Conservation (phyloP, 1,284 basidiomycete species). For the Cystobasidium pallidum region DNA sequence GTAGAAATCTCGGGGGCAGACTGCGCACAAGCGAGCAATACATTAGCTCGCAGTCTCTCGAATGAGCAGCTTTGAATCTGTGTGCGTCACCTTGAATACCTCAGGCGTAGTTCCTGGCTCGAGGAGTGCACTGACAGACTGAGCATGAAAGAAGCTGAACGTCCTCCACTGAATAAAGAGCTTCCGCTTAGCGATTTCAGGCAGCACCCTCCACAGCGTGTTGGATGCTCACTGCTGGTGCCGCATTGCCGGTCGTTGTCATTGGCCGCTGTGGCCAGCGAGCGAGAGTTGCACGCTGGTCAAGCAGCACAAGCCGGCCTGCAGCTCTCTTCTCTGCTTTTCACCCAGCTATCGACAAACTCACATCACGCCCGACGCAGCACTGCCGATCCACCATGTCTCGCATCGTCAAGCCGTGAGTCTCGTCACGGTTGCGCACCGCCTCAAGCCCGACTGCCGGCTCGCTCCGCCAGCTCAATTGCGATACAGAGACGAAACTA, state of each 20-base stretch:
- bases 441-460: neutral
- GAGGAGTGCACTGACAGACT: constrained; percentile 75
- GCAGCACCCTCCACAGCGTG: neutral
- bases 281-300: constrained; percentile 8
- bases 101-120: constrained; percentile 74
- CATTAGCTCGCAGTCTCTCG: neutral
- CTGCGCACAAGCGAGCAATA: constrained; percentile 19
- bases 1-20: constrained; percentile 70
- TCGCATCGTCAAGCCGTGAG: constrained; percentile 18
- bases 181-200: neutral
- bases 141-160: constrained; percentile 70
- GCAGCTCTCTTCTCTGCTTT: neutral
- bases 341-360: too few relatives aligned
- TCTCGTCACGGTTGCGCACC: neutral
- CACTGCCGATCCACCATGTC: constrained; percentile 1
- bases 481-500: neutral
- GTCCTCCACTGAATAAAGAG: constrained; percentile 44
- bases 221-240: constrained; percentile 29
- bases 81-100: constrained; percentile 70
- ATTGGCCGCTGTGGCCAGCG: constrained; percentile 14
- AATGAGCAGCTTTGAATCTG: neutral
- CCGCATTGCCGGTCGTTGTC: constrained; percentile 34
- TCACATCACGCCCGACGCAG: neutral
- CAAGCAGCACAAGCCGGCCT: too few relatives aligned
- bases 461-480: constrained; percentile 4